phyloP scores from a whole-genome alignment of 1,284 basidiomycete genomes.

The Neonothopanus nambi region DNA sequence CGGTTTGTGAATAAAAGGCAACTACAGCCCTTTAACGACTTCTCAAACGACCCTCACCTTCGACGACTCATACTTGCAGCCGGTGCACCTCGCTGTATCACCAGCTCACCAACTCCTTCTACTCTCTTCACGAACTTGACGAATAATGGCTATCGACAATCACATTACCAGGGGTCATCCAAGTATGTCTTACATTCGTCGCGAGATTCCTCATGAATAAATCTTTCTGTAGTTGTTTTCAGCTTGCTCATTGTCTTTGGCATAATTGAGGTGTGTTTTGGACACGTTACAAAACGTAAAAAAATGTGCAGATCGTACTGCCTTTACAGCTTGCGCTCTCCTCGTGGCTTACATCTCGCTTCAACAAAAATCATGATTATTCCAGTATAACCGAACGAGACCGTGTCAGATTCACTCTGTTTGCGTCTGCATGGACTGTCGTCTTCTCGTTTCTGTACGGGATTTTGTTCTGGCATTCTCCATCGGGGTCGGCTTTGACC shows the following conservation, averaged over 20 bases:
- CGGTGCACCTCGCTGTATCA: no score
- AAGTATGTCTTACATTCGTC: constrained; percentile 36
- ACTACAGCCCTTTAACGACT: no score
- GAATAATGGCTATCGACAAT: constrained; percentile 38
- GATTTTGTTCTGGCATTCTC: constrained; percentile 50
- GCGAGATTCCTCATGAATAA: neutral
- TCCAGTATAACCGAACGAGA: constrained; percentile 51
- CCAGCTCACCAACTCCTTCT: no score
- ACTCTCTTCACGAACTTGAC: neutral
- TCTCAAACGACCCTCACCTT: no score
- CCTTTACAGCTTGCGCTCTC: constrained; percentile 58
- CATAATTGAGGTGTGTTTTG: constrained; percentile 51
- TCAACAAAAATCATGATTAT: constrained; percentile 56
- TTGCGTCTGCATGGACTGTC: constrained; percentile 70
- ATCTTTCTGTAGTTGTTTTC: constrained; percentile 43
- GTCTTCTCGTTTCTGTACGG: constrained; percentile 53
- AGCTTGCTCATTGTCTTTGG: constrained; percentile 55
- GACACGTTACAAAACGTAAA: neutral
- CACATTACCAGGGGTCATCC: constrained; percentile 52
- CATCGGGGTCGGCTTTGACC: constrained; percentile 47
- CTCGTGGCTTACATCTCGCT: constrained; percentile 65
- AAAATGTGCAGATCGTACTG: neutral
- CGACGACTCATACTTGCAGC: no score
- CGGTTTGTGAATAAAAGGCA: no score
- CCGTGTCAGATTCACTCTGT: constrained; percentile 65